Evolutionary conservation across 495 filamentous ascomycete species (phyloP).

Genomic region (Lepraria neglecta): DNA sequence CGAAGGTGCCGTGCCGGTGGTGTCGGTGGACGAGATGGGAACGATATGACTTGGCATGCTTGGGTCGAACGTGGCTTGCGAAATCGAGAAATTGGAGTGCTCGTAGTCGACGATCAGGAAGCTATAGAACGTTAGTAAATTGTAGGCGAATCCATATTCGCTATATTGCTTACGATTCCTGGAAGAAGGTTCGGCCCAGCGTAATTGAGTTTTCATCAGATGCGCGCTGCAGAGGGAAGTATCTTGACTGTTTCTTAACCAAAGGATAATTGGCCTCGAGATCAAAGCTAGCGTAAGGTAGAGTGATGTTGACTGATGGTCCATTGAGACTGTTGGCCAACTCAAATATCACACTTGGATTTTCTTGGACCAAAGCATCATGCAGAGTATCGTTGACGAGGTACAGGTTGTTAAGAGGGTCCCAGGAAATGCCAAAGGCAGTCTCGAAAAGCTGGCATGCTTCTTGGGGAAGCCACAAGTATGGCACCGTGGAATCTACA

Average conservation of each 20-base stretch:
- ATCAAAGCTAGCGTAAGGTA: conserved; percentile 51
- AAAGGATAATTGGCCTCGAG: conserved; percentile 39
- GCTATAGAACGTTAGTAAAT: not conserved
- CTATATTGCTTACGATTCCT: conserved; percentile 40
- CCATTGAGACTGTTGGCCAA: conserved; percentile 39
- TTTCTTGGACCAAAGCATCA: conserved; percentile 35
- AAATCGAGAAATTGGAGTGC: conserved; percentile 24
- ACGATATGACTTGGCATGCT: conserved; percentile 22
- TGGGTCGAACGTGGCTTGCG: conserved; percentile 23
- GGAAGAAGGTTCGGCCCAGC: conserved; percentile 50
- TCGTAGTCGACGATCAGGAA: conserved; percentile 29
- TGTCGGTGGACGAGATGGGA: conserved; percentile 17
- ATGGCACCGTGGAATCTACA: conserved; percentile 58
- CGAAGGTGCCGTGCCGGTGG: not conserved
- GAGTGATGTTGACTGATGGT: conserved; percentile 41
- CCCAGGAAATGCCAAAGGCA: conserved; percentile 45
- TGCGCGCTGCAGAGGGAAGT: conserved; percentile 49
- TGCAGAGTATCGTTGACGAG: conserved; percentile 46
- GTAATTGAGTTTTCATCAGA: conserved; percentile 45
- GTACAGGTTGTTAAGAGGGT: conserved; percentile 43
- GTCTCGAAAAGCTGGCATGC: conserved; percentile 52
- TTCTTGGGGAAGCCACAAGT: conserved; percentile 54
- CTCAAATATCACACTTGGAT: conserved; percentile 45
- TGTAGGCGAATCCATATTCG: not conserved
- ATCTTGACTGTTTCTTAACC: conserved; percentile 33